phyloP scores from a whole-genome alignment of 805 yeast species.

The Metschnikowia borealis region DNA sequence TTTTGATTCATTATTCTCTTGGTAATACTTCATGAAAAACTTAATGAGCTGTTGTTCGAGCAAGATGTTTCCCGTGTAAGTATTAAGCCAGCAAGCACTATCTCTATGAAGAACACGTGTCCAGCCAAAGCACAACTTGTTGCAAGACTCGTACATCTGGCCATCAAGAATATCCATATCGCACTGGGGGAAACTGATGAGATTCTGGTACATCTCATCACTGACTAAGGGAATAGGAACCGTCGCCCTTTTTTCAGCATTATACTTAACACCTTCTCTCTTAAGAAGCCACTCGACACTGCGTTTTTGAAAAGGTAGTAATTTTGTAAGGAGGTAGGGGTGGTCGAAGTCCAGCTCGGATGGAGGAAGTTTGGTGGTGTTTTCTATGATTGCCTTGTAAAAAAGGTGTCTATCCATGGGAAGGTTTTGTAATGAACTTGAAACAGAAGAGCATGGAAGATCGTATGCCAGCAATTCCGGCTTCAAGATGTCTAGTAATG shows the following conservation, averaged over 20 bases:
- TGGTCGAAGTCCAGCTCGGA: constrained; percentile 25
- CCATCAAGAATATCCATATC: constrained; percentile 17
- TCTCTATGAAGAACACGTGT: constrained; percentile 13
- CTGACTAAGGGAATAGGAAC: constrained; percentile 19
- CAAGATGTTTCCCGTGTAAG: constrained; percentile 46
- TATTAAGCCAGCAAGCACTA: constrained; percentile 43
- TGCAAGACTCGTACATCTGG: constrained; percentile 29
- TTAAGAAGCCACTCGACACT: constrained; percentile 55
- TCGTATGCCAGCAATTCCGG: neutral
- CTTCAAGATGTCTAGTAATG: constrained; percentile 5
- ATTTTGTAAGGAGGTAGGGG: constrained; percentile 41
- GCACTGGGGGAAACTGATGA: constrained; percentile 6
- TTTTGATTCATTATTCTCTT: constrained; percentile 19
- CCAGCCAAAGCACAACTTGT: constrained; percentile 55
- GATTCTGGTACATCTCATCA: constrained; percentile 3
- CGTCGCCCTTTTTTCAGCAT: constrained; percentile 23
- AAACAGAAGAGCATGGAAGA: neutral
- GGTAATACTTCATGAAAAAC: constrained; percentile 25
- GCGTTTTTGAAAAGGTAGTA: constrained; percentile 49
- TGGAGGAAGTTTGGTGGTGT: constrained; percentile 30
- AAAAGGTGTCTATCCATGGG: constrained; percentile 38
- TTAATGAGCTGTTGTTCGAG: constrained; percentile 25
- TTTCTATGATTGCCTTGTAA: constrained; percentile 47
- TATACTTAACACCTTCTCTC: constrained; percentile 44
- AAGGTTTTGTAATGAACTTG: neutral